Conservation (phyloP, 495 filamentous ascomycete species). For the Trichocladium antarcticum region DNA sequence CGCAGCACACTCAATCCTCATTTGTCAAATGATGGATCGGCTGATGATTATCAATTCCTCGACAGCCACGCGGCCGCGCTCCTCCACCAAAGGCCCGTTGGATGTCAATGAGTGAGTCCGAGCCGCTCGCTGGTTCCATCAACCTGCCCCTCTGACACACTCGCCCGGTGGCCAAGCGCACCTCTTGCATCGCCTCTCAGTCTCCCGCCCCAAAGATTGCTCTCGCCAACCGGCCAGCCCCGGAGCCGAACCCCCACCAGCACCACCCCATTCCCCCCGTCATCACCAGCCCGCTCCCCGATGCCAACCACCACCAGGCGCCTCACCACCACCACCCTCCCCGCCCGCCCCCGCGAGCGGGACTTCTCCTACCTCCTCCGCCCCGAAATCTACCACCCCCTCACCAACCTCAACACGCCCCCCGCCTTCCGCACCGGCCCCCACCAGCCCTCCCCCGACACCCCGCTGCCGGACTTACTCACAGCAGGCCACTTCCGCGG, state of each 20-base stretch:
- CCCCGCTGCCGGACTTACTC: constrained; percentile 46
- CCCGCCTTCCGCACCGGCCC: constrained; percentile 45
- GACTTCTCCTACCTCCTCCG: constrained; percentile 72
- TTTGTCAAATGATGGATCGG: neutral
- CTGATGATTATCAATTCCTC: neutral
- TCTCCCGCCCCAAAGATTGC: constrained; percentile 8
- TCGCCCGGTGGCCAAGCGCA: constrained; percentile 14
- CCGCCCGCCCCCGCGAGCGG: constrained; percentile 8
- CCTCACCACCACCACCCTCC: constrained; percentile 8
- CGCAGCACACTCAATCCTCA: too few relatives aligned
- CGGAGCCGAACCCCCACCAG: neutral
- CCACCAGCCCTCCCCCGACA: constrained; percentile 35
- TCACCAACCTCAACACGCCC: constrained; percentile 55
- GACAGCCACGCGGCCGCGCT: constrained; percentile 37
- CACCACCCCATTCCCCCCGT: neutral
- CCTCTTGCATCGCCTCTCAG: constrained; percentile 21
- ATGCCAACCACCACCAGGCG: constrained; percentile 16
- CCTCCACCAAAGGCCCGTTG: constrained; percentile 47
- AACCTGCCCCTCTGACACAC: neutral
- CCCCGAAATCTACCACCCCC: constrained; percentile 69
- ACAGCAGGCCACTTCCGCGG: constrained; percentile 53
- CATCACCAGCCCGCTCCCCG: constrained; percentile 20
- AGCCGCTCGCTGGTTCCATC: neutral
- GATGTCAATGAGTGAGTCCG: constrained; percentile 43
- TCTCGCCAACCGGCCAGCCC: neutral